These are phyloP conservation scores for Meyerozyma smithsonii DNA, from an alignment of 1,139 yeast genomes.

Conservation along the genomic window DNA sequence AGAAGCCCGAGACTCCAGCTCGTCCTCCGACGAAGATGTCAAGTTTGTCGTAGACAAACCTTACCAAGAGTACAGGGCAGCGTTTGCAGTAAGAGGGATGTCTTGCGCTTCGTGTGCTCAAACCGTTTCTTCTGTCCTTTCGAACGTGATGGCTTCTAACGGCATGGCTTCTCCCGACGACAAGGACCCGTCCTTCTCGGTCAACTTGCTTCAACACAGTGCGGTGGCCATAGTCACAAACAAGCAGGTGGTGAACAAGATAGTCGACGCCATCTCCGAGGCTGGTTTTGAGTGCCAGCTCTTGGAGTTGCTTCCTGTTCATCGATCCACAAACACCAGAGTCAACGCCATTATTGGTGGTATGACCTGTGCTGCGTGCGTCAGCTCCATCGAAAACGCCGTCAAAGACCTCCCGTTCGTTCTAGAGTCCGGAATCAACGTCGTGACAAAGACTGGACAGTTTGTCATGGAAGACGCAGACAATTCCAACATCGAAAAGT, in stretches of 20 bases:
- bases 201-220: slow-evolving; percentile 39
- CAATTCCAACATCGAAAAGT: slow-evolving; percentile 23
- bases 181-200: slow-evolving; percentile 28
- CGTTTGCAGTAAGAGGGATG: slow-evolving; percentile 59
- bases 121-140: slow-evolving; percentile 43
- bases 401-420: slow-evolving; percentile 51
- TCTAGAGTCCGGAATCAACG: slow-evolving; percentile 48
- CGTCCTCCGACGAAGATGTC: slow-evolving; percentile 9
- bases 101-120: slow-evolving; percentile 58
- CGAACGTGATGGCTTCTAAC: slow-evolving; percentile 19
- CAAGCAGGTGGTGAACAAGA: slow-evolving; percentile 47
- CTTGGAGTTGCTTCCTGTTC: slow-evolving; percentile 57
- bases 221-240: slow-evolving; percentile 47
- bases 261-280: slow-evolving; percentile 45
- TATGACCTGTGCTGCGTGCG: slow-evolving; percentile 73
- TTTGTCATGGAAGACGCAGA: slow-evolving; percentile 44
- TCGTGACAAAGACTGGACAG: slow-evolving; percentile 56
- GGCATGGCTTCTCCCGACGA: slow-evolving; percentile 9
- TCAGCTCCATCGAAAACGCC: slow-evolving; percentile 48
- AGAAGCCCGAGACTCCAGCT: not conserved
- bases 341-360: slow-evolving; percentile 66
- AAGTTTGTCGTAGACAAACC: slow-evolving; percentile 27
- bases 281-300: slow-evolving; percentile 56
- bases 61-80: slow-evolving; percentile 39
- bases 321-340: slow-evolving; percentile 41